Evolutionary conservation across 257 asterid species (phyloP).

Genomic region (Solanum bukasovii): DNA sequence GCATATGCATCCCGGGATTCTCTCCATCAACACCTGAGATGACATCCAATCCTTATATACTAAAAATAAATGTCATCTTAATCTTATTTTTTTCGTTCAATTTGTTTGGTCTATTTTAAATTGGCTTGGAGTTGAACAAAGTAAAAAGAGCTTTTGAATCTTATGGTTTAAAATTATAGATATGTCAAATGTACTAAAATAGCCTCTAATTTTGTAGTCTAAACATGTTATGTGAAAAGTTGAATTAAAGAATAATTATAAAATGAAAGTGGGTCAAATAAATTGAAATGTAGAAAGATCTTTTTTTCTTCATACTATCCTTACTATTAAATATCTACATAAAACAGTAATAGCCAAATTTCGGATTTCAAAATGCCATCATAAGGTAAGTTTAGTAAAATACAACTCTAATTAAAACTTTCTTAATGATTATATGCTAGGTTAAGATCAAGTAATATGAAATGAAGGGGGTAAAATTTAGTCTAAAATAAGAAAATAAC

Average conservation of each 20-base stretch:
- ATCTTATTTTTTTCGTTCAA: no score
- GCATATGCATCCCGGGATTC: no score
- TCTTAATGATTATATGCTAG: no score
- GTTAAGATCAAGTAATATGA: background rate
- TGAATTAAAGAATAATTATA: no score
- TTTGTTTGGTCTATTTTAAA: no score
- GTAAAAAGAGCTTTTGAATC: no score
- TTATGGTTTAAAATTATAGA: background rate
- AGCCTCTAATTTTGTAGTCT: no score
- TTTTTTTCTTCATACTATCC: no score
- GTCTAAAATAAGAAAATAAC: background rate
- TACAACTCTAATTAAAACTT: no score
- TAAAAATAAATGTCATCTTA: background rate
- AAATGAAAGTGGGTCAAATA: background rate
- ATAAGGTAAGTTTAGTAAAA: background rate
- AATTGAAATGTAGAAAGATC: background rate
- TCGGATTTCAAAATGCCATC: no score
- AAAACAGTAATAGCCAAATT: background rate
- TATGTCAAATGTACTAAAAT: background rate
- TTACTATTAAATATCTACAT: background rate
- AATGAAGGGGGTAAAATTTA: background rate
- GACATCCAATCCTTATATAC: background rate
- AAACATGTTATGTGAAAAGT: no score
- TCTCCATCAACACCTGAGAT: background rate
- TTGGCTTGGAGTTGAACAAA: no score